Percentiles rank a stretch among this genome's conserved stretches.
Conservation (phyloP, 176 grass and related monocot species). For the Lolium multiflorum region DNA sequence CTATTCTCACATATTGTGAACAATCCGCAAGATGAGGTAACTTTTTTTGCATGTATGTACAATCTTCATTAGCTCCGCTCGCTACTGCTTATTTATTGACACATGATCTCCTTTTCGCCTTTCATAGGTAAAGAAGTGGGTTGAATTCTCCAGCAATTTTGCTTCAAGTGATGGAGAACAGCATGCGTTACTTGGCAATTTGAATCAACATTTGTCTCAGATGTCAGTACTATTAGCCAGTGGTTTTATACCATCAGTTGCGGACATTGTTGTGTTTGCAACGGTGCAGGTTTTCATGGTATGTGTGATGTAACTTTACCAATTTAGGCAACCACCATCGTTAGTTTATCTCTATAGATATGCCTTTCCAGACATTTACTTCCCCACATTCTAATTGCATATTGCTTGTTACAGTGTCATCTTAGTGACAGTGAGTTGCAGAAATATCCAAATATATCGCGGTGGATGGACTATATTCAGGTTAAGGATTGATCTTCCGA, state of each 20-base stretch:
- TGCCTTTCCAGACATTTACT: not conserved
- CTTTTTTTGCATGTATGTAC: slow-evolving; percentile 3
- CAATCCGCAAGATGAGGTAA: slow-evolving; percentile 68
- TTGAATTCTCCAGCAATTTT: slow-evolving; percentile 76
- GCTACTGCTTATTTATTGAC: slow-evolving; percentile 25
- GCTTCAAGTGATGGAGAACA: slow-evolving; percentile 45
- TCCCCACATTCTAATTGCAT: slow-evolving; percentile 13
- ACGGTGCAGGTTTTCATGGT: slow-evolving; percentile 69
- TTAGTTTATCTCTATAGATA: not conserved
- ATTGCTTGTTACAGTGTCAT: slow-evolving; percentile 60
- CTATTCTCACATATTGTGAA: slow-evolving; percentile 58
- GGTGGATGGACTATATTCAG: slow-evolving; percentile 98
- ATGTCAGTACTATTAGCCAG: slow-evolving; percentile 69
- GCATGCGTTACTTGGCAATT: slow-evolving; percentile 44
- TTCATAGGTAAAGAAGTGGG: slow-evolving; percentile 77
- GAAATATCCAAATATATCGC: slow-evolving; percentile 70
- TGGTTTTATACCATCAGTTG: slow-evolving; percentile 68
- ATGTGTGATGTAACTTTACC: slow-evolving; percentile 38
- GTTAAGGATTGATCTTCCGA: slow-evolving; percentile 45
- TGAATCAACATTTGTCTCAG: slow-evolving; percentile 83
- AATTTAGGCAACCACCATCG: slow-evolving; percentile 9
- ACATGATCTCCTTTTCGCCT: slow-evolving; percentile 31
- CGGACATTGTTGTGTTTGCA: slow-evolving; percentile 84
- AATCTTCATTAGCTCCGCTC: slow-evolving; percentile 1
- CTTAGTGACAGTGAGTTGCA: slow-evolving; percentile 51